Evolutionary conservation across 2,329 filamentous ascomycete genomes (phyloP).

Genomic region (Xylogone sp.): DNA sequence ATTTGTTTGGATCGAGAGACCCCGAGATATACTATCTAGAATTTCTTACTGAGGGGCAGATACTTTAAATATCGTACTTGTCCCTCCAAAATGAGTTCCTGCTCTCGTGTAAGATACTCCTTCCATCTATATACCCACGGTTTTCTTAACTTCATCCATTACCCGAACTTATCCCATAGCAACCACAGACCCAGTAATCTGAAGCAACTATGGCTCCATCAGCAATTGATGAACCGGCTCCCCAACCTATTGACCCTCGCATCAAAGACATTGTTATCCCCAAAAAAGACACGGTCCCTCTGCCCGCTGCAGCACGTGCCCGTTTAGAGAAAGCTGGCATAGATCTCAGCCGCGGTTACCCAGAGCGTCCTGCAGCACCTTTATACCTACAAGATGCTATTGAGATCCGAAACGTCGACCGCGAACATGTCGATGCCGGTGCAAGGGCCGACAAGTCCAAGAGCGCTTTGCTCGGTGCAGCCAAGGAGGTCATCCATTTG

Average conservation of each 20-base stretch:
- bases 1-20: neutral
- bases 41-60: neutral
- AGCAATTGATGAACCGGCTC: constrained; percentile 25
- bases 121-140: neutral
- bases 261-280: constrained; percentile 62
- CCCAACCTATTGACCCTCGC: constrained; percentile 55
- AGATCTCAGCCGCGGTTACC: constrained; percentile 67
- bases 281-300: constrained; percentile 58
- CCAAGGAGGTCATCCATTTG: constrained; percentile 56
- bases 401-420: constrained; percentile 57
- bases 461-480: constrained; percentile 55
- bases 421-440: constrained; percentile 55
- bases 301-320: constrained; percentile 53
- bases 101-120: neutral
- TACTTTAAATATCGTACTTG: neutral
- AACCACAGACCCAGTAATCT: neutral
- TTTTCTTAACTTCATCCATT: neutral
- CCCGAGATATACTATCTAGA: neutral
- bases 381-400: constrained; percentile 68
- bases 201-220: constrained; percentile 38
- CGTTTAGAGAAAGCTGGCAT: constrained; percentile 66
- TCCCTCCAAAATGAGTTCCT: neutral
- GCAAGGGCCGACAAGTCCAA: constrained; percentile 63
- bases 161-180: no score
- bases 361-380: constrained; percentile 64